Base-by-base conservation (phyloP, 345 rosid species). In the Laguncularia racemosa region DNA sequence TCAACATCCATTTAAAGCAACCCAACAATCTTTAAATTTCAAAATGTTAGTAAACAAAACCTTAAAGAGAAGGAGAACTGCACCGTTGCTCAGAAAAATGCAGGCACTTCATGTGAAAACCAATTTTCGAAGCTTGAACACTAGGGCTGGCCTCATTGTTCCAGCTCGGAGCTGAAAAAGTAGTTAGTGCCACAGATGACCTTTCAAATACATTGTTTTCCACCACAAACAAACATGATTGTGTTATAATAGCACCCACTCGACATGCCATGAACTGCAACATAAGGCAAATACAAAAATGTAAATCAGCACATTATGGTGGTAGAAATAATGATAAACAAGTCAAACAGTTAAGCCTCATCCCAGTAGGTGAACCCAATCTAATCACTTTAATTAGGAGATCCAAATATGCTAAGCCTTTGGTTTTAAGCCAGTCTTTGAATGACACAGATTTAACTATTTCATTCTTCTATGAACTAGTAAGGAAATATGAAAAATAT, bases 181-280 rank as follows among this genome's bases (percentile, higher is more conserved):
- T 60, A 54, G 76, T 67, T 18, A 69, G 74, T 52, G 69, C 18
- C 48, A 28, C 58, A 58, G 23, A 69, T 46, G 74, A 53, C 55
- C 71, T 72, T 62, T 56, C 77, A 18, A 58, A 61, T 50, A 63
- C 59, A 55, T 74, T 75, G 44, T 56, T 66, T 66, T 71, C 81
- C 51, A 57, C 18, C 44, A 57, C 44, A 17, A 62, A 58, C 46
- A 72, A 59, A 63, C 84, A 63, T 20, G 77, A 44, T 44, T 59
- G 72, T 58, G 76, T 38, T 52, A 46, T 54, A 46, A 70, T 60
- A 44, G 70, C 66, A 65, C 76, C 81, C 67, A 64, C 55, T 52
- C 58, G 75, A 69, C 76, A 76, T 50, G 88, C 86, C 95, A 89
- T 84, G 50, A 60, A 52, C 76, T 58, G 59, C 57, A 33, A 33